Evolutionary conservation across 495 filamentous ascomycete species (phyloP).

Genomic region (Podospora conica): DNA sequence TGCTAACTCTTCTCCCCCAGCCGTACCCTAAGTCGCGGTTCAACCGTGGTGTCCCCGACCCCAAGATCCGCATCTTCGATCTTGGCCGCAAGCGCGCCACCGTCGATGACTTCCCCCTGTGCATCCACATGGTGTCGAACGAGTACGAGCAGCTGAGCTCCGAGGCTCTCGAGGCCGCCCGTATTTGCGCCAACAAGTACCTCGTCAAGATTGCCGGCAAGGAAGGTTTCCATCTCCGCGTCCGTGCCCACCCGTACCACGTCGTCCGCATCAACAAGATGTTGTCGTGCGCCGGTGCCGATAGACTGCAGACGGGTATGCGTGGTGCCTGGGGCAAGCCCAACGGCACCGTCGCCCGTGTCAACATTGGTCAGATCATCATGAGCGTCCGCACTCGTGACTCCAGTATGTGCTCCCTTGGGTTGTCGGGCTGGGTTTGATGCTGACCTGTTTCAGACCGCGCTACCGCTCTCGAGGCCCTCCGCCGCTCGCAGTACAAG

Average conservation of each 20-base stretch:
- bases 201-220: slow-evolving; percentile 95
- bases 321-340: slow-evolving; percentile 99
- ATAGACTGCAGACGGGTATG: slow-evolving; percentile 99
- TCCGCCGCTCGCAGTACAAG: slow-evolving; percentile 99
- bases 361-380: slow-evolving; percentile 99
- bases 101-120: slow-evolving; percentile 97
- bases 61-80: slow-evolving; percentile 99
- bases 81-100: slow-evolving; percentile 96
- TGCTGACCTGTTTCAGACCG: slow-evolving; percentile 54
- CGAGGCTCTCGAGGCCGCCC: slow-evolving; percentile 96
- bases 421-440: neutral
- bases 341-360: slow-evolving; percentile 94
- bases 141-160: slow-evolving; percentile 98
- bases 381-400: slow-evolving; percentile 95
- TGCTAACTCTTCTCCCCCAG: slow-evolving; percentile 45
- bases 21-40: slow-evolving; percentile 99
- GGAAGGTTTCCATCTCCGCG: slow-evolving; percentile 97
- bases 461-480: slow-evolving; percentile 90
- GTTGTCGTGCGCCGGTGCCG: slow-evolving; percentile 99
- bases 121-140: slow-evolving; percentile 98
- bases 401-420: slow-evolving; percentile 50
- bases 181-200: slow-evolving; percentile 99
- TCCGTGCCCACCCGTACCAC: slow-evolving; percentile 98
- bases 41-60: slow-evolving; percentile 99
- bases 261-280: slow-evolving; percentile 99